Evolutionary conservation across 1,284 basidiomycete species (phyloP).

Genomic region (Ceratobasidium sp.): DNA sequence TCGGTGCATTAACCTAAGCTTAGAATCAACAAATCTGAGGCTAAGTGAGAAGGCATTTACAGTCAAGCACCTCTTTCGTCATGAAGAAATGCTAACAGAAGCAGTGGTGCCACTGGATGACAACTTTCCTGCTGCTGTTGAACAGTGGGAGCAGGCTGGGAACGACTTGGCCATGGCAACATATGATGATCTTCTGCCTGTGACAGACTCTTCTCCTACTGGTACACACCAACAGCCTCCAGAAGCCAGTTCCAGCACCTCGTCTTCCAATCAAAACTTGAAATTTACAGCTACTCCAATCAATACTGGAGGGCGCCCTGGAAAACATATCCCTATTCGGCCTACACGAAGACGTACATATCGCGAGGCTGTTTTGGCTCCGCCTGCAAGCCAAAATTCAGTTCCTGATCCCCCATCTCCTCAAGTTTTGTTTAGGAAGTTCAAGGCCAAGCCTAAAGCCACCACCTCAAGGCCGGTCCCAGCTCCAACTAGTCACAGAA

Average conservation of each 20-base stretch:
- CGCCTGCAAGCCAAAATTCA: no score
- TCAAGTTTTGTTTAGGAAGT: no score
- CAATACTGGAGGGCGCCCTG: not conserved
- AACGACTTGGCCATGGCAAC: not conserved
- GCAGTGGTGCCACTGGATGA: not conserved
- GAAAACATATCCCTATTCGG: not conserved
- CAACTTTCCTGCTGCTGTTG: not conserved
- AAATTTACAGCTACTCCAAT: not conserved
- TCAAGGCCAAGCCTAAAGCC: no score
- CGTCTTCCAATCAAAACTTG: not conserved
- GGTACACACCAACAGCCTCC: no score
- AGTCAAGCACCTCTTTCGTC: not conserved
- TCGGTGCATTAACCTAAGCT: not conserved
- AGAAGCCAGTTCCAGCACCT: no score
- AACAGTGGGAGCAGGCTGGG: not conserved
- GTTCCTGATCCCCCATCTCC: no score
- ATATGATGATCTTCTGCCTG: not conserved
- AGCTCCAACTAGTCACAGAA: no score
- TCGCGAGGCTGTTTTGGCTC: not conserved
- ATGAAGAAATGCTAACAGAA: not conserved
- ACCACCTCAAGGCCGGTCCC: no score
- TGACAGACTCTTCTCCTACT: not conserved
- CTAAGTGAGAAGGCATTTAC: not conserved
- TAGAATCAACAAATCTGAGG: not conserved
- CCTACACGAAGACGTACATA: not conserved